Conservation (phyloP, 139 green algal genomes). For the Chlorella vulgaris region DNA sequence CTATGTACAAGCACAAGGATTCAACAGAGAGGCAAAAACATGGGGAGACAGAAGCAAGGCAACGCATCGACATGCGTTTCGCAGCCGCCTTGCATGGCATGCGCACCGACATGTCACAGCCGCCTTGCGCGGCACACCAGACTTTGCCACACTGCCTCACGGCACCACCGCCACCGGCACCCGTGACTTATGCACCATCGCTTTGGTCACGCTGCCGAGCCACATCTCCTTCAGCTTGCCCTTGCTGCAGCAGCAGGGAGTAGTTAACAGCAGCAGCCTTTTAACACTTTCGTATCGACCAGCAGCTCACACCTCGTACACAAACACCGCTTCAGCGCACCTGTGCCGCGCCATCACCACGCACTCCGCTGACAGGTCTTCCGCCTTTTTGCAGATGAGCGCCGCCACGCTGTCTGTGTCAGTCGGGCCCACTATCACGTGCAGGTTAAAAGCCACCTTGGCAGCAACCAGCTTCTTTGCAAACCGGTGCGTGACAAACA, state of each 20-base stretch:
- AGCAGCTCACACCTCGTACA: no score
- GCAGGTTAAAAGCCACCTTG: slow-evolving; percentile 44
- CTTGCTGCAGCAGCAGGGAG: slow-evolving; percentile 9
- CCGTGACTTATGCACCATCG: background rate
- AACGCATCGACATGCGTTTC: no score
- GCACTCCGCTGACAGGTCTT: background rate
- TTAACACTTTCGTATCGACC: no score
- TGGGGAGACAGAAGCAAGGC: no score
- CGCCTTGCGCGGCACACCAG: background rate
- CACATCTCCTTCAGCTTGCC: slow-evolving; percentile 35
- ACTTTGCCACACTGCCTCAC: background rate
- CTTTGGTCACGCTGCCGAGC: slow-evolving; percentile 39
- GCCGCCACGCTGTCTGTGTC: slow-evolving; percentile 28
- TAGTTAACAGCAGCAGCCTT: no score
- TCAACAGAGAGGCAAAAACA: no score
- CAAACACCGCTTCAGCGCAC: no score
- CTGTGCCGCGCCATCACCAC: slow-evolving; percentile 39
- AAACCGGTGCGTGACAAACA: slow-evolving; percentile 44
- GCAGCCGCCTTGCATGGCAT: background rate
- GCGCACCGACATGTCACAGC: no score
- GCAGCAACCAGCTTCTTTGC: slow-evolving; percentile 27
- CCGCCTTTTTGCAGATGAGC: slow-evolving; percentile 39
- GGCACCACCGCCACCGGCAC: slow-evolving; percentile 40
- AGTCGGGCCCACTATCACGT: slow-evolving; percentile 39
- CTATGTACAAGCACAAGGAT: no score